Conservation (phyloP, 2,329 filamentous ascomycete genomes). For the Botryosphaeria agaves region DNA sequence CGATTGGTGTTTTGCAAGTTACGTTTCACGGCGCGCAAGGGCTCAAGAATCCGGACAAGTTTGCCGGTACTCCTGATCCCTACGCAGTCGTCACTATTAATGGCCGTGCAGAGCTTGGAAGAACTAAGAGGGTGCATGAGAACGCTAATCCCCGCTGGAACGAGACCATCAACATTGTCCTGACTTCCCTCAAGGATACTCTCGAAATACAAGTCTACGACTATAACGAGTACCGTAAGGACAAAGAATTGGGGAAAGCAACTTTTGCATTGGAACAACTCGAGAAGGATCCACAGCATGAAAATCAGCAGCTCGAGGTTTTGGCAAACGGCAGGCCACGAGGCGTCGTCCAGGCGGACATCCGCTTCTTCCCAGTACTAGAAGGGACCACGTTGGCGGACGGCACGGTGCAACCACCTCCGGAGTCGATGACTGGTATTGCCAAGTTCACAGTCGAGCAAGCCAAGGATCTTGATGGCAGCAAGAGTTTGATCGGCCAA, state of each 20-base stretch:
- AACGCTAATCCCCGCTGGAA: conserved; percentile 85
- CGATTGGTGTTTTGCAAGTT: conserved; percentile 82
- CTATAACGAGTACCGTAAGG: conserved; percentile 90
- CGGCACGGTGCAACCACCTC: conserved; percentile 62
- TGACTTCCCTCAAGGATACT: conserved; percentile 78
- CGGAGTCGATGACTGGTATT: conserved; percentile 87
- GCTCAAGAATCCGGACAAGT: conserved; percentile 89
- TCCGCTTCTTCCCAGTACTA: conserved; percentile 91
- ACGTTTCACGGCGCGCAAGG: conserved; percentile 83
- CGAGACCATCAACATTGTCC: conserved; percentile 88
- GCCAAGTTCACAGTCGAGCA: conserved; percentile 86
- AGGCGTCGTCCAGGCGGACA: conserved; percentile 61
- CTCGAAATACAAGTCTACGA: conserved; percentile 77
- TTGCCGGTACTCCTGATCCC: conserved; percentile 80
- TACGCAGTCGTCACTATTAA: conserved; percentile 79
- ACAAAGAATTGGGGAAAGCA: conserved; percentile 81
- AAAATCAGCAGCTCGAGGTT: conserved; percentile 74
- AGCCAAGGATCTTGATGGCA: conserved; percentile 86
- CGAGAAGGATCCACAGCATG: conserved; percentile 58
- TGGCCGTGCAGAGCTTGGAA: conserved; percentile 60
- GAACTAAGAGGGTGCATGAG: conserved; percentile 76
- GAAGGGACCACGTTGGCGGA: conserved; percentile 54
- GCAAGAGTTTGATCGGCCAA: conserved; percentile 77
- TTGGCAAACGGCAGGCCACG: conserved; percentile 69
- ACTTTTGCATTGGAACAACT: conserved; percentile 74